Evolutionary conservation across 108 stramenopile genomes (phyloP).

Genomic region (Stephanodiscus triporus): DNA sequence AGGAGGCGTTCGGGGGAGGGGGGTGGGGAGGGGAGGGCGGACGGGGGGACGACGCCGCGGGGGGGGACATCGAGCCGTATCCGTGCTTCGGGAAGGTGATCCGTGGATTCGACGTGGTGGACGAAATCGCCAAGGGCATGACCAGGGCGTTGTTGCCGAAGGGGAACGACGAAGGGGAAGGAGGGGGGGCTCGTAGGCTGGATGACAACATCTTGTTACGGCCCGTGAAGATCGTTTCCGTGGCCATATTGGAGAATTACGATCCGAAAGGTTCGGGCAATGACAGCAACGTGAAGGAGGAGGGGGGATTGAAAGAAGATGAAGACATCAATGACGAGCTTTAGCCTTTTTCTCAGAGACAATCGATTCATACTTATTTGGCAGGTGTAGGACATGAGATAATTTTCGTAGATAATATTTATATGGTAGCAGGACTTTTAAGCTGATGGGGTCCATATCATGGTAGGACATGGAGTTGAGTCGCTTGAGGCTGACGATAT

Average conservation of each 20-base stretch:
- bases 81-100: conserved; percentile 92
- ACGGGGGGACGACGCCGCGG: conserved; percentile 16
- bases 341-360: background rate
- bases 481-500: no score
- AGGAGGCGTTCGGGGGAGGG: conserved; percentile 38
- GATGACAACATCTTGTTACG: conserved; percentile 26
- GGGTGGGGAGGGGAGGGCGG: conserved; percentile 27
- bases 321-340: conserved; percentile 4
- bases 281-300: background rate
- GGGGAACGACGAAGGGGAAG: conserved; percentile 11
- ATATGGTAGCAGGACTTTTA: no score
- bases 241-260: conserved; percentile 34
- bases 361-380: no score
- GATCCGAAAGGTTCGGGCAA: background rate
- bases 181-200: background rate
- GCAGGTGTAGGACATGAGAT: no score
- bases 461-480: no score
- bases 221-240: conserved; percentile 42
- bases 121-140: conserved; percentile 48
- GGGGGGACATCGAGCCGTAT: conserved; percentile 73
- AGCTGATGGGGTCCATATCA: no score
- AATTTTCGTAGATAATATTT: no score
- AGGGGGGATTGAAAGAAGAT: background rate
- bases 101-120: conserved; percentile 66
- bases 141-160: conserved; percentile 37